Percentiles rank a stretch among this genome's conserved stretches.
These are phyloP conservation scores for Prunus yedoensis DNA, from an alignment of 331 rosid genomes.

Conservation along the genomic window DNA sequence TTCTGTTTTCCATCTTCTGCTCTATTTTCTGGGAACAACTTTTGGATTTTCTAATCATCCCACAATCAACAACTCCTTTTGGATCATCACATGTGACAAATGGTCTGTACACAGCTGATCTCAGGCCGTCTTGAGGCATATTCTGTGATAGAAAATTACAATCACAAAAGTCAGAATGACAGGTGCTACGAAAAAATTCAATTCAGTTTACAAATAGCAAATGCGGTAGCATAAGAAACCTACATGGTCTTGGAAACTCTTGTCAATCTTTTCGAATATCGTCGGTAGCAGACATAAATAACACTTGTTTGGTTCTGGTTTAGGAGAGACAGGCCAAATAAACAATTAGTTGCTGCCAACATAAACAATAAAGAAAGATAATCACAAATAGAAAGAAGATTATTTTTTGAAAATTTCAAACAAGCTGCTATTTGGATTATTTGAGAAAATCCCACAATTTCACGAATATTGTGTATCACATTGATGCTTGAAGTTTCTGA, in stretches of 20 bases:
- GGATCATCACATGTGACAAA: slow-evolving; percentile 89
- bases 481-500: slow-evolving; percentile 10
- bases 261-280: slow-evolving; percentile 29
- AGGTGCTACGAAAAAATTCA: slow-evolving; percentile 1
- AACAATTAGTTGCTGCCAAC: slow-evolving; percentile 44
- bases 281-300: slow-evolving; percentile 52
- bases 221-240: slow-evolving; percentile 5
- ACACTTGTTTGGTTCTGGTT: slow-evolving; percentile 36
- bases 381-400: slow-evolving; percentile 27
- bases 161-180: slow-evolving; percentile 34
- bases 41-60: slow-evolving; percentile 58
- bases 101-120: slow-evolving; percentile 67
- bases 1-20: slow-evolving; percentile 41
- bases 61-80: slow-evolving; percentile 83
- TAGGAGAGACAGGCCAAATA: slow-evolving; percentile 31
- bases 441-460: not conserved
- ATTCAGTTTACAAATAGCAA: not conserved
- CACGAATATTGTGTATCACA: not conserved
- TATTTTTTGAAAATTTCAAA: slow-evolving; percentile 37
- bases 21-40: slow-evolving; percentile 44
- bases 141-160: slow-evolving; percentile 44
- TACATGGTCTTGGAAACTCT: slow-evolving; percentile 33
- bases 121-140: slow-evolving; percentile 55
- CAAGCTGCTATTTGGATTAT: not conserved
- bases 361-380: slow-evolving; percentile 17